Base-by-base conservation (phyloP, 2,329 filamentous ascomycete species). In the Ascosphaera acerosa region DNA sequence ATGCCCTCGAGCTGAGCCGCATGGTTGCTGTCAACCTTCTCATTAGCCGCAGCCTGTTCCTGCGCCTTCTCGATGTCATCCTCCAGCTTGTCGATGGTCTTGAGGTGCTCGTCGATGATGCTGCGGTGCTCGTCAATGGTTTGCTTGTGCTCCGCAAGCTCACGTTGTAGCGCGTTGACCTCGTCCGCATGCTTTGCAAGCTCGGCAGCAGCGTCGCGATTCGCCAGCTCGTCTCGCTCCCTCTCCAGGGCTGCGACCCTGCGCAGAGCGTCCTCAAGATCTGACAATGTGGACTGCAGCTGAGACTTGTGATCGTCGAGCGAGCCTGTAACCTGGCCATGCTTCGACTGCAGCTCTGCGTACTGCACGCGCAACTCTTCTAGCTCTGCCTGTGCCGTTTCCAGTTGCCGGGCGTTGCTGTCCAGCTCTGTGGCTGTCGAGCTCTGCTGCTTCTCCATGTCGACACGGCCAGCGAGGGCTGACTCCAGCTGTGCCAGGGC, bases 81-180 rank as follows among this genome's bases (percentile, higher is more conserved):
- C 49, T 91, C 80, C 10, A 91, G 60, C 39, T 76, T 66, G 3
- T 69, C 61, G 18, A 91, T 70, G 42, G 71, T 76, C 23, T 62
- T 47, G 9, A 69, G 59, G 42, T 82, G 77, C 39, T 58, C 62
- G 38, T 64, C 62, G 16, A 31, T 18, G 16, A 10, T 10, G 10
- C 10, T n/a, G 25, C 25, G 25, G 16, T 27, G 25, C 10, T 27
- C 25, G 12, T 27, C 25, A 41, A 89, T 72, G 22, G 76, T 66
- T 3, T 62, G 55, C 53, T 76, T 82, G 53, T 90, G 81, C 45
- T 80, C 70, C 32, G 82, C 70, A 32, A 92, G 72, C 46, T 90
- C 73, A 35, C 54, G 61, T 37, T 76, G 74, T 26, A 92, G 53
- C 28, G 58, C 59, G 20, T 59, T 54, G 19, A 76, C 54, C 30